Percentiles rank a stretch among this genome's conserved stretches.
Conservation (phyloP, 2,329 filamentous ascomycete genomes). For the Rhinocladiella mackenziei region DNA sequence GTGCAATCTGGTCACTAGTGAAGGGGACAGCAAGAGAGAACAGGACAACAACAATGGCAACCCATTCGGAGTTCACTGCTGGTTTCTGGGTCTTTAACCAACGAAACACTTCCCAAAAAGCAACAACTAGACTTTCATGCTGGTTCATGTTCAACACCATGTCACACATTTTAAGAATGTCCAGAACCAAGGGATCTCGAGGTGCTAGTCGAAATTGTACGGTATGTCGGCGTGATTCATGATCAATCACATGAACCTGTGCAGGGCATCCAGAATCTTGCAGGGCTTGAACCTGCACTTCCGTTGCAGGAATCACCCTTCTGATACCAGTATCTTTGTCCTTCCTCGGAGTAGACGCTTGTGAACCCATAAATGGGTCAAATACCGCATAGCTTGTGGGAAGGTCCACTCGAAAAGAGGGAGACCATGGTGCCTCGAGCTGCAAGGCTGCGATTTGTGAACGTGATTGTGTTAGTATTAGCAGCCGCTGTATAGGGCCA, state of each 20-base stretch:
- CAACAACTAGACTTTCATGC: constrained; percentile 60
- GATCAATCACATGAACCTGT: constrained; percentile 18
- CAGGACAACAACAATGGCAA: constrained; percentile 60
- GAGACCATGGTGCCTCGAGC: constrained; percentile 71
- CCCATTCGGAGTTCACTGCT: constrained; percentile 62
- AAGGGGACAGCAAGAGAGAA: constrained; percentile 62
- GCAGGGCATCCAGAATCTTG: constrained; percentile 23
- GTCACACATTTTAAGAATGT: constrained; percentile 58
- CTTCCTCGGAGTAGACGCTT: constrained; percentile 34
- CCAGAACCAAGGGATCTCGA: constrained; percentile 57
- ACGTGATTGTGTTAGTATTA: constrained; percentile 64
- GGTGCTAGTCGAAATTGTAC: constrained; percentile 66
- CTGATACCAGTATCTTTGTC: constrained; percentile 21
- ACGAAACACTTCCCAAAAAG: constrained; percentile 69
- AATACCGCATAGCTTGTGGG: constrained; percentile 56
- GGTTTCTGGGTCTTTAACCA: constrained; percentile 57
- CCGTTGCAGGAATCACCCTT: constrained; percentile 16
- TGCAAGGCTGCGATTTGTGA: constrained; percentile 64
- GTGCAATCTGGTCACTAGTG: constrained; percentile 39
- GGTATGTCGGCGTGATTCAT: constrained; percentile 49
- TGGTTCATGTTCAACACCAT: constrained; percentile 58
- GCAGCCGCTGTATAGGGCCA: constrained; percentile 62
- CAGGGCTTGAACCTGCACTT: constrained; percentile 17
- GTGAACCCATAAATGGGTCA: constrained; percentile 58
- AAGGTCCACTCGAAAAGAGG: constrained; percentile 62